phyloP scores from a whole-genome alignment of 139 green algal genomes.

The Gonium pectorale region DNA sequence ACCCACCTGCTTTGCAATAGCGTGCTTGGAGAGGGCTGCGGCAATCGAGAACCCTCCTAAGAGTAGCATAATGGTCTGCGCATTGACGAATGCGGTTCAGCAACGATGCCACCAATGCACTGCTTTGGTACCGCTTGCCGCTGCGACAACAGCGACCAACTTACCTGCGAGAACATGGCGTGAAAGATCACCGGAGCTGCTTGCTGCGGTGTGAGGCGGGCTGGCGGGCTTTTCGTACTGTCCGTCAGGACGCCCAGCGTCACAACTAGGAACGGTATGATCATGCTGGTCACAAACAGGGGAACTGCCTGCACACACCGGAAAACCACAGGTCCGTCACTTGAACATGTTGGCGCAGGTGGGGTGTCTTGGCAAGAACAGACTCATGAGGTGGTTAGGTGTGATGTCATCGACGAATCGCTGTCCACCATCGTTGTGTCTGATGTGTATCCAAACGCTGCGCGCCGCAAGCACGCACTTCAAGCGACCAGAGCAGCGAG shows the following conservation, averaged over 20 bases:
- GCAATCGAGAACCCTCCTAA: slow-evolving; percentile 84
- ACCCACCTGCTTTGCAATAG: slow-evolving; percentile 74
- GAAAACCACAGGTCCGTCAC: no score
- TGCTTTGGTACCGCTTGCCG: no score
- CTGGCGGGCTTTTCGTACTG: slow-evolving; percentile 27
- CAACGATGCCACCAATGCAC: no score
- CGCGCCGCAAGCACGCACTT: slow-evolving; percentile 45
- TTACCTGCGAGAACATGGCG: slow-evolving; percentile 76
- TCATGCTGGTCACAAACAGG: slow-evolving; percentile 79
- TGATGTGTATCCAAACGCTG: no score
- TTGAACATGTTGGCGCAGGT: no score
- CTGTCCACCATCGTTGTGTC: no score
- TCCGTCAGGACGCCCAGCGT: slow-evolving; percentile 58
- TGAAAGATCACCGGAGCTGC: slow-evolving; percentile 75
- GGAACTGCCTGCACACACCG: slow-evolving; percentile 72
- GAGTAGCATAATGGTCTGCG: slow-evolving; percentile 82
- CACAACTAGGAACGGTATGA: slow-evolving; percentile 62
- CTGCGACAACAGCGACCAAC: not conserved
- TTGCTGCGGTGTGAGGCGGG: slow-evolving; percentile 61
- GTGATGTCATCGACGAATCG: no score
- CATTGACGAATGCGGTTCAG: no score
- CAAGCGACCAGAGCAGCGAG: slow-evolving; percentile 76
- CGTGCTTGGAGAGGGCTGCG: slow-evolving; percentile 79
- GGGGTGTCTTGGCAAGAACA: no score
- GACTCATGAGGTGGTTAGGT: no score